Evolutionary conservation across 345 rosid species (phyloP), one percentile per base, ranked within the genome.

Genomic region (Draba incana): DNA sequence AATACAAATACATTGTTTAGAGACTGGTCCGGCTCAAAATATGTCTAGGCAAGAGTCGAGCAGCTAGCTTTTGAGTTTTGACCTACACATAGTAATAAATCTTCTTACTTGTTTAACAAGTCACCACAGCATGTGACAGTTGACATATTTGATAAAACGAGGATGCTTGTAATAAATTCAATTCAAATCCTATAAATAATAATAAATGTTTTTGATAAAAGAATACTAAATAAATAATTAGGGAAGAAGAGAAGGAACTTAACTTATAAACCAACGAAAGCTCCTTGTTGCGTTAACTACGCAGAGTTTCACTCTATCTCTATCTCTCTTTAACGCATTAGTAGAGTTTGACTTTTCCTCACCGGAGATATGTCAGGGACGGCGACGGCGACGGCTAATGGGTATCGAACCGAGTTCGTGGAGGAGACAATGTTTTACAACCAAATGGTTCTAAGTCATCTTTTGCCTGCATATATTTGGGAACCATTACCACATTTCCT

Each of bases 391-490:
- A 30, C 70, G 33, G 64, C 49, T 39, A 8, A 57, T 24, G 68
- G 28, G 4, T 70, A 80, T 60, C 75, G 77, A 66, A 69, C 59
- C 53, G 78, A 50, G 38, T 83, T 83, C 62, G n/a, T 57, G 33
- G 78, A 67, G 8, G 90, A 87, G 66, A 83, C 97, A 5, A 14
- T 78, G 3, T 51, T 81, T 33, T 90, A 79, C 78, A 93, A 87
- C 77, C 64, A 58, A 74, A 77, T 90, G 20, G 86, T 90, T 37
- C 68, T 88, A 54, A 82, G 80, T 2, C 70, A 64, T 41, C 79
- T 89, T 27, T 64, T 86, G 46, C 95, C 92, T 4, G 58, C 66
- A 5, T n/a, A 12, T 10, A 25, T 72, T 57, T 91, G 96, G 92
- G 60, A 64, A 38, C 66, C 84, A 0, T 83, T 94, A 15, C 96